Percentiles rank a stretch among this genome's conserved stretches.
These are phyloP conservation scores for Pichia sp. DNA, from an alignment of 1,139 yeast genomes.

Conservation along the genomic window DNA sequence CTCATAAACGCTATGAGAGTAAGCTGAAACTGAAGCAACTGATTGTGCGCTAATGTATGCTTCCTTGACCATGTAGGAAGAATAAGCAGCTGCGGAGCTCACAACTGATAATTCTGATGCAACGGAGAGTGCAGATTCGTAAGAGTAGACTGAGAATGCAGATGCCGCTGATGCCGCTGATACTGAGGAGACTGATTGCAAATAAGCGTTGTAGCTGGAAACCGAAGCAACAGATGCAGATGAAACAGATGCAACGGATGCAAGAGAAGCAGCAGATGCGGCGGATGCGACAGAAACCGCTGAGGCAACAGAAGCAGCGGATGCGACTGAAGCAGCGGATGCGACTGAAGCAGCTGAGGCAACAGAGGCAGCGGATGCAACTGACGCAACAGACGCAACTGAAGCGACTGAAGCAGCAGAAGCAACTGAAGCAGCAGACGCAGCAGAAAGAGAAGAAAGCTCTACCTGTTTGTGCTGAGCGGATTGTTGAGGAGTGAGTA, in stretches of 20 bases:
- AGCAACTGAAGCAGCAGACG: too few species aligned
- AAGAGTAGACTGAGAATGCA: slow-evolving; percentile 14
- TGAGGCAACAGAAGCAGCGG: slow-evolving; percentile 16
- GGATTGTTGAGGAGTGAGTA: slow-evolving; percentile 26
- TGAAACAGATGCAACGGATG: slow-evolving; percentile 7
- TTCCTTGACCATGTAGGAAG: slow-evolving; percentile 21
- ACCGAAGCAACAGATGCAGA: slow-evolving; percentile 11
- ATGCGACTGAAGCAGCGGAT: slow-evolving; percentile 5
- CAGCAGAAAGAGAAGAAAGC: too few species aligned
- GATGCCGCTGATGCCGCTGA: slow-evolving; percentile 15
- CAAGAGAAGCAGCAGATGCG: slow-evolving; percentile 14
- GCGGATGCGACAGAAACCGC: slow-evolving; percentile 11
- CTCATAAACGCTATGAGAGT: slow-evolving; percentile 15
- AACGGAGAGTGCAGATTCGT: slow-evolving; percentile 20
- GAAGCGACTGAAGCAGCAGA: too few species aligned
- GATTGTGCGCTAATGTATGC: slow-evolving; percentile 10
- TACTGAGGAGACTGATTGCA: slow-evolving; percentile 6
- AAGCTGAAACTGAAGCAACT: slow-evolving; percentile 9
- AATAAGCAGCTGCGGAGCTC: slow-evolving; percentile 19
- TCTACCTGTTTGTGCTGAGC: slow-evolving; percentile 11
- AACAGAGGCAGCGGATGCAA: too few species aligned
- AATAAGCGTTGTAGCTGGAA: slow-evolving; percentile 6
- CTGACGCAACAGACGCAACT: too few species aligned
- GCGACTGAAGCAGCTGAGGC: too few species aligned
- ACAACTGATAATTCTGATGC: slow-evolving; percentile 13